Evolutionary conservation across 73 alveolate species (phyloP).

Genomic region (Paramecium sonneborni): DNA sequence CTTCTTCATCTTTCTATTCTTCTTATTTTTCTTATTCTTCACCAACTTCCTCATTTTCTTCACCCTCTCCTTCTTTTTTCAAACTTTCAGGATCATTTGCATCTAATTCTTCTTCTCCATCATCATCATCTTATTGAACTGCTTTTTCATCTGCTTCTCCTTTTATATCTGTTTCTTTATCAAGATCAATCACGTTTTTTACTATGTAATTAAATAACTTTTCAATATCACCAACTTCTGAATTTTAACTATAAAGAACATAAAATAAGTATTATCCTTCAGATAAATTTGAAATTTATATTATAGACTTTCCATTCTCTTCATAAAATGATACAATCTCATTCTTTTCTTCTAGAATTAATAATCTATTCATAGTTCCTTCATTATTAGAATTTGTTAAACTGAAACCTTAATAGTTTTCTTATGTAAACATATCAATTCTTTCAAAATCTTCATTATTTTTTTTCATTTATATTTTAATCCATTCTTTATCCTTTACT

Average conservation of each 20-base stretch:
- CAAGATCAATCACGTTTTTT: neutral
- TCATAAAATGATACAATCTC: neutral
- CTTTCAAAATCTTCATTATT: neutral
- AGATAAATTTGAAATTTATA: neutral
- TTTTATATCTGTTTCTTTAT: neutral
- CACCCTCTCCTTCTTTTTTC: neutral
- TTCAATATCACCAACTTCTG: neutral
- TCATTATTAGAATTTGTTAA: neutral
- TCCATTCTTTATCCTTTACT: too few relatives aligned
- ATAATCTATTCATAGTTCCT: neutral
- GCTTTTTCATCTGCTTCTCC: neutral
- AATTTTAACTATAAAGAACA: neutral
- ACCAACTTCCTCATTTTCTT: neutral
- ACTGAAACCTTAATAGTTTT: neutral
- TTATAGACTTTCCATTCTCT: neutral
- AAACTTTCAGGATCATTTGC: too few relatives aligned
- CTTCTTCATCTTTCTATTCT: neutral
- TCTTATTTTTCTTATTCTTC: neutral
- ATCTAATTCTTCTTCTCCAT: neutral
- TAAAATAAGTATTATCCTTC: neutral
- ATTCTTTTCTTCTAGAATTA: neutral
- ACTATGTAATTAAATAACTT: neutral
- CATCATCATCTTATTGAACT: neutral
- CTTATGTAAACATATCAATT: neutral
- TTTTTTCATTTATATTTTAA: neutral